A percentile compares a stretch with the other conserved stretches of the same genome.
These are phyloP conservation scores for Nicotiana undulata DNA, from an alignment of 257 asterid species.

Conservation along the genomic window DNA sequence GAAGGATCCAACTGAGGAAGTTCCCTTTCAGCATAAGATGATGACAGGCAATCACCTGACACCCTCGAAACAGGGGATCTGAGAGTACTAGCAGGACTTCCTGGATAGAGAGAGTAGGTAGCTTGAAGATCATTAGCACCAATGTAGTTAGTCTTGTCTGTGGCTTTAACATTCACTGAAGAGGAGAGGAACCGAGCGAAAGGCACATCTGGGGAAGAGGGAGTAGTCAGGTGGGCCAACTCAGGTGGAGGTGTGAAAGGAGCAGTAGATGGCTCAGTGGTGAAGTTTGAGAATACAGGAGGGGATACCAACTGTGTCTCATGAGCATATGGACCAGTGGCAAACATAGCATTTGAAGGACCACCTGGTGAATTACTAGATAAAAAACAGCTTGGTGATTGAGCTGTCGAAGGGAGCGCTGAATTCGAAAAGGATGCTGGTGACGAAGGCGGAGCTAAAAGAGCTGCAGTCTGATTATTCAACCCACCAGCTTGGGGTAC, in stretches of 20 bases:
- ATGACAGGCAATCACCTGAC: slow-evolving; percentile 10
- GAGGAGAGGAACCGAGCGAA: slow-evolving; percentile 72
- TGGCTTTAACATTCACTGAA: slow-evolving; percentile 32
- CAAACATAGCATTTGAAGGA: slow-evolving; percentile 62
- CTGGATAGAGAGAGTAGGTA: slow-evolving; percentile 64
- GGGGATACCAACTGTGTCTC: slow-evolving; percentile 85
- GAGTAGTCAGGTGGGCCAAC: slow-evolving; percentile 76
- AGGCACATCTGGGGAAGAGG: slow-evolving; percentile 95
- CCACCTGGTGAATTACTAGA: slow-evolving; percentile 73
- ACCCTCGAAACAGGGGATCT: slow-evolving; percentile 60
- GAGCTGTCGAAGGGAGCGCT: slow-evolving; percentile 73
- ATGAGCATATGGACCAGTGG: slow-evolving; percentile 82
- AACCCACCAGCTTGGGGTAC: slow-evolving; percentile 60
- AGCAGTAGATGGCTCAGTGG: slow-evolving; percentile 90
- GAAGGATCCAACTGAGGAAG: slow-evolving; percentile 52
- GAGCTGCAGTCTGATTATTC: slow-evolving; percentile 55
- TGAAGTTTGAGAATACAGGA: slow-evolving; percentile 79
- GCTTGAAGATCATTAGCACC: slow-evolving; percentile 55
- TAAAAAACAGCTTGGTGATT: slow-evolving; percentile 66
- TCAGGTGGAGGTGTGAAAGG: slow-evolving; percentile 88
- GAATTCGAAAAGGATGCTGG: slow-evolving; percentile 78
- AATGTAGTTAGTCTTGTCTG: slow-evolving; percentile 28
- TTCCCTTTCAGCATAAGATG: slow-evolving; percentile 25
- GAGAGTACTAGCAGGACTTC: slow-evolving; percentile 63
- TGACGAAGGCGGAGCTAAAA: slow-evolving; percentile 79